phyloP scores from a whole-genome alignment of 768 basidiomycete genomes.

The Xerocomus spinulosus region DNA sequence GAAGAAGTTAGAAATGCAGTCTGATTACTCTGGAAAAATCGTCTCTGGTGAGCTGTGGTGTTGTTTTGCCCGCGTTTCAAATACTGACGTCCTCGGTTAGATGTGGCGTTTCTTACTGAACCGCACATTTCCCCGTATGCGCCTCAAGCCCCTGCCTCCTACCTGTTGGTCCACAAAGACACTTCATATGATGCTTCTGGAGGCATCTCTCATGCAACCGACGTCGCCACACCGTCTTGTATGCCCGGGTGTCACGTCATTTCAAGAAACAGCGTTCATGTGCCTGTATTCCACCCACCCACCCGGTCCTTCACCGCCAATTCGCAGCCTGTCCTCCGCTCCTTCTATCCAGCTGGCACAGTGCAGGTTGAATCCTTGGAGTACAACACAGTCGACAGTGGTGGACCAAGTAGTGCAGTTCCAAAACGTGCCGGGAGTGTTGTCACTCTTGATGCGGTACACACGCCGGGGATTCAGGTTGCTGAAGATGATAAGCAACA shows the following conservation, averaged over 20 bases:
- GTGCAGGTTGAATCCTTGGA: not conserved
- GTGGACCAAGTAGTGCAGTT: not conserved
- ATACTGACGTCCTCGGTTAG: too few species aligned
- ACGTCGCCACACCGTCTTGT: too few species aligned
- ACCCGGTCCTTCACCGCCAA: not conserved
- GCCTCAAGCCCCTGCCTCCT: not conserved
- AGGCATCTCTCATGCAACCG: not conserved
- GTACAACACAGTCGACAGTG: not conserved
- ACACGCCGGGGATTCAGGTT: not conserved
- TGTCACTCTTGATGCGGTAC: too few species aligned
- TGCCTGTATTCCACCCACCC: not conserved
- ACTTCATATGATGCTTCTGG: not conserved
- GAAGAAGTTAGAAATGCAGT: too few species aligned
- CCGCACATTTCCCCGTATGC: not conserved
- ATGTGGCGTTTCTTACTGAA: too few species aligned
- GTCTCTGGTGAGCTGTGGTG: too few species aligned
- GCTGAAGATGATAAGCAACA: not conserved
- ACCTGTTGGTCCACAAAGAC: not conserved
- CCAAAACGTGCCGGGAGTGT: not conserved
- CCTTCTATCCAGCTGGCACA: not conserved
- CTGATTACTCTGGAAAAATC: too few species aligned
- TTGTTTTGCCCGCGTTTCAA: too few species aligned
- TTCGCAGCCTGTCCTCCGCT: too few species aligned
- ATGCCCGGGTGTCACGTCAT: not conserved
- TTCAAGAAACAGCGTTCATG: too few species aligned